Evolutionary conservation across 805 yeast species (phyloP).

Genomic region (baker's yeast (Saccharomyces cerevisiae)): DNA sequence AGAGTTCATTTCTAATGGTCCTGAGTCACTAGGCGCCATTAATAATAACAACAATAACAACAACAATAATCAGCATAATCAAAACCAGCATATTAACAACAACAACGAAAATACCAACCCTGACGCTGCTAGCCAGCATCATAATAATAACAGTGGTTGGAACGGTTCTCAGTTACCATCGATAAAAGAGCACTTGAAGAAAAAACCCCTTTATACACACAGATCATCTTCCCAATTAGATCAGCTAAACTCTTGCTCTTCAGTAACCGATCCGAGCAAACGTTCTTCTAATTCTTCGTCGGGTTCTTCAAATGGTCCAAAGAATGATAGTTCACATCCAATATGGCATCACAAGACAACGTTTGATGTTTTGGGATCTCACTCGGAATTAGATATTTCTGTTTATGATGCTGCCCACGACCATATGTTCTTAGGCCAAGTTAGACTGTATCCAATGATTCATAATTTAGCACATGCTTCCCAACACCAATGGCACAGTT

Average conservation of each 20-base stretch:
- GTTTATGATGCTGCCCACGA: conserved; percentile 78
- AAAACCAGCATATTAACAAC: conserved; percentile 1
- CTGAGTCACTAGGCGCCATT: conserved; percentile 35
- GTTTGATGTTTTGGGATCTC: conserved; percentile 82
- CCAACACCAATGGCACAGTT: conserved; percentile 65
- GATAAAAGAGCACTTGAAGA: conserved; percentile 23
- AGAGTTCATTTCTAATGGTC: conserved; percentile 80
- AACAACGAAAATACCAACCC: conserved; percentile 6
- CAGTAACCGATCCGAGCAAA: conserved; percentile 1
- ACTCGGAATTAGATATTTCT: conserved; percentile 80
- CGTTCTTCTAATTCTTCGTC: conserved; percentile 5
- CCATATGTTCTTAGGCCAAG: conserved; percentile 83
- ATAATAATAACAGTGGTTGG: conserved; percentile 6
- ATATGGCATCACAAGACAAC: conserved; percentile 88
- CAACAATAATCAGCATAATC: conserved; percentile 20
- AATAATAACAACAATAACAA: conserved; percentile 13
- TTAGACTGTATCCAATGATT: conserved; percentile 57
- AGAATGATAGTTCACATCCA: conserved; percentile 42
- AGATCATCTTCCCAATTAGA: conserved; percentile 39
- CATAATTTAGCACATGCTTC: conserved; percentile 27
- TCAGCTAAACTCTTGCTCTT: conserved; percentile 17
- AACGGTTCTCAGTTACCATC: conserved; percentile 16
- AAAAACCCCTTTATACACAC: conserved; percentile 36
- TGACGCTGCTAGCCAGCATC: background rate
- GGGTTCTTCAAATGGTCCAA: conserved; percentile 5